These are phyloP conservation scores for Luffa aegyptiaca DNA, from an alignment of 306 rosid genomes.

Conservation along the genomic window DNA sequence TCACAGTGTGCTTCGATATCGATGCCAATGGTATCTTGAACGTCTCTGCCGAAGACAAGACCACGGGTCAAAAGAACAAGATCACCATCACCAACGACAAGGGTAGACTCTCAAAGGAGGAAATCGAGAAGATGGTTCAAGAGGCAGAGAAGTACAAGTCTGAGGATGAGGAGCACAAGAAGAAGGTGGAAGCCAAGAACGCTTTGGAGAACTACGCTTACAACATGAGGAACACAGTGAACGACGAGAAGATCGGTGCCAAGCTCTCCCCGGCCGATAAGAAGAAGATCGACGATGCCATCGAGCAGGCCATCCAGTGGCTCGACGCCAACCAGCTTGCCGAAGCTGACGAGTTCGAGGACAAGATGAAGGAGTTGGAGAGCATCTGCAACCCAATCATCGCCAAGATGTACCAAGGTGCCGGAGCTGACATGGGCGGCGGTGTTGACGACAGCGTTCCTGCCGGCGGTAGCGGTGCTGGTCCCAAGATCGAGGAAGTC, in stretches of 20 bases:
- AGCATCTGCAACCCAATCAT: slow-evolving; percentile 68
- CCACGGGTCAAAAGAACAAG: slow-evolving; percentile 66
- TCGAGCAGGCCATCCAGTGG: slow-evolving; percentile 62
- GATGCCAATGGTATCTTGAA: slow-evolving; percentile 76
- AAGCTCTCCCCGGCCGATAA: slow-evolving; percentile 46
- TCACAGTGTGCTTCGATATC: slow-evolving; percentile 63
- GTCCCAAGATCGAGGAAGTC: slow-evolving; percentile 76
- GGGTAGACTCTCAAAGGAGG: slow-evolving; percentile 69
- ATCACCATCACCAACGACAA: slow-evolving; percentile 74
- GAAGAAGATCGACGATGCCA: slow-evolving; percentile 58
- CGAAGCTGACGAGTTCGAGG: slow-evolving; percentile 59
- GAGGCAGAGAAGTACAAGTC: slow-evolving; percentile 77
- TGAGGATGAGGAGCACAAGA: slow-evolving; percentile 63
- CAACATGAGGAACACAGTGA: slow-evolving; percentile 60
- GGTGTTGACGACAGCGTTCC: slow-evolving; percentile 42
- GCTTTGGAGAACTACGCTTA: slow-evolving; percentile 59
- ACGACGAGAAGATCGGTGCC: slow-evolving; percentile 54
- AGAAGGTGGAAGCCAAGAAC: slow-evolving; percentile 53
- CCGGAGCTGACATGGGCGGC: slow-evolving; percentile 34
- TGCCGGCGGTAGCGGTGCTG: slow-evolving; percentile 43
- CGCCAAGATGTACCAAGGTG: slow-evolving; percentile 75
- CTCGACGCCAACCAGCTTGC: slow-evolving; percentile 53
- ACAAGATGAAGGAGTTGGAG: slow-evolving; percentile 76
- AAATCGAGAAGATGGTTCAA: slow-evolving; percentile 69
- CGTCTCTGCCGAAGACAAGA: slow-evolving; percentile 63